Evolutionary conservation across 495 filamentous ascomycete species (phyloP), one percentile per base, ranked within the genome.

Genomic region (Talaromyces thailandensis): DNA sequence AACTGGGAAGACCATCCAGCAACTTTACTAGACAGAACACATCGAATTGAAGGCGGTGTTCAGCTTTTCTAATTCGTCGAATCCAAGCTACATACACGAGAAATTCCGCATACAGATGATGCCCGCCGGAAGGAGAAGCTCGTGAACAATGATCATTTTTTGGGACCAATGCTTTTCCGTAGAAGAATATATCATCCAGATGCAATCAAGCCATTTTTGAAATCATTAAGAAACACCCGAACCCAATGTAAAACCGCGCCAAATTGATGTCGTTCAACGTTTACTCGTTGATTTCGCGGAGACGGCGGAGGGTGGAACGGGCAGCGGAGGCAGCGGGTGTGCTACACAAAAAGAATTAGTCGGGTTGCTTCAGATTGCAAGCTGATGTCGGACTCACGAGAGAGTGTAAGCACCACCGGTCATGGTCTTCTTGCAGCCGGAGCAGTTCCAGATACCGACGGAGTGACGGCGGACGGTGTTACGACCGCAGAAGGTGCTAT

Each of bases 221-320:
- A 28, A 26, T 55, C 51, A 61, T 40, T 31, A 29, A 60, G 43
- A 52, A 61, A 61, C 26, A 52, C 43, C 25, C 59, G 72, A 77
- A 77, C 73, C 73, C 75, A 70, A 73, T 73, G 69, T 72, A 69
- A 52, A 50, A 59, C 57, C 50, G 59, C 59, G 59, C 59, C 59
- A 51, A 61, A 61, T 61, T 11, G 25, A 61, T 29, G 59, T 51
- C 57, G 40, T 50, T 31, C 59, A 26, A 50, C 74, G 71, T 76
- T 77, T 91, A 98, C 87, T 98, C 94, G 74, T 91, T 89, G 82
- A 98, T 95, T 80, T 98, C 94, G 74, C 94, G 87, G 81, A 98
- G 85, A 82, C 94, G 86, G 77, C 95, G 90, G 77, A 98, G 94
- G 68, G 94, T 98, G 66, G 93, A 97, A 76, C 95, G 86, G 76